phyloP scores from a whole-genome alignment of 345 rosid species.

The Theobroma cacao region DNA sequence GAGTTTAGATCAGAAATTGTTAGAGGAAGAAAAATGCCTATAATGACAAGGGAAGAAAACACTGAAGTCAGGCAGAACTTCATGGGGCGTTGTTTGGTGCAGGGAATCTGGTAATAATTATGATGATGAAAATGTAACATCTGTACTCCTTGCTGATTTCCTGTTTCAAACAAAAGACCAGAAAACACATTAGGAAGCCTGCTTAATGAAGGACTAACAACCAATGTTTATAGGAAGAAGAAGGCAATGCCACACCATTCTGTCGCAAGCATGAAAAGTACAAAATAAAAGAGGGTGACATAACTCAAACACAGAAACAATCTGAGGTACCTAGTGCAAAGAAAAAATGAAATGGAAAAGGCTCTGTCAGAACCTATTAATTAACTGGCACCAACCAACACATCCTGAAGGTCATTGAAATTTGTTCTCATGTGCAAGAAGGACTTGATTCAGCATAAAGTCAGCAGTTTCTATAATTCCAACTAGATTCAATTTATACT shows the following conservation, averaged over 20 bases:
- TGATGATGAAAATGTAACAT: conserved; percentile 24
- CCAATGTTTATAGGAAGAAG: not conserved
- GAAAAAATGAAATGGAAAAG: not conserved
- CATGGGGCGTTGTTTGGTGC: conserved; percentile 29
- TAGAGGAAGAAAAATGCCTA: conserved; percentile 29
- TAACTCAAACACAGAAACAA: not conserved
- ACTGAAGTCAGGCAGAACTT: conserved; percentile 26
- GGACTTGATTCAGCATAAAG: not conserved
- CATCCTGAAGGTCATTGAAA: not conserved
- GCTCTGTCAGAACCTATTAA: not conserved
- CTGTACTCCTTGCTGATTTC: conserved; percentile 25
- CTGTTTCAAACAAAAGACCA: conserved; percentile 37
- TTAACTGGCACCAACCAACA: not conserved
- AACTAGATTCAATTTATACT: not conserved
- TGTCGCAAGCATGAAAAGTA: not conserved
- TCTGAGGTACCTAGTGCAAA: not conserved
- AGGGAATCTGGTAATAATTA: conserved; percentile 12
- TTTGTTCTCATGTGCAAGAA: not conserved
- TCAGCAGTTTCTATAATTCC: not conserved
- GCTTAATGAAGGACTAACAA: not conserved
- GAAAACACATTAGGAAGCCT: conserved; percentile 15
- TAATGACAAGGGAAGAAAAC: conserved; percentile 29
- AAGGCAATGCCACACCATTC: not conserved
- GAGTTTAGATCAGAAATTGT: conserved; percentile 56
- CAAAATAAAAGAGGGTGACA: not conserved